Base-by-base conservation (phyloP, 345 rosid species). In the Litchi chinensis region DNA sequence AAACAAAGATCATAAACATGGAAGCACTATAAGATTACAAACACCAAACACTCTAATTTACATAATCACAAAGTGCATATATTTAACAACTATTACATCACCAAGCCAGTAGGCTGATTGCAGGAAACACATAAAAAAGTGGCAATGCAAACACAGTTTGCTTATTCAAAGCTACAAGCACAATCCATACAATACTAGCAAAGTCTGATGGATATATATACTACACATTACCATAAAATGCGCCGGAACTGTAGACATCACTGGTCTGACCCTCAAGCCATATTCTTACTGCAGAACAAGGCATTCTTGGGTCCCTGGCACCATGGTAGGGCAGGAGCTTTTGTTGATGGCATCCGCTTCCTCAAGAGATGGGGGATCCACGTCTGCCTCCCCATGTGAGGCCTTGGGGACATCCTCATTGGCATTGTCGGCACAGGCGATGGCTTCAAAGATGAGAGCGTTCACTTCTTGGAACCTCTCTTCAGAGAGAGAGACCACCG, bases 401-500 rank as follows among this genome's bases (percentile, higher is more conserved):
- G 75, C 77, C 77, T 79, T 59, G 24, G 62, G 69, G 54, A 73
- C 86, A 41, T 19, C 74, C 70, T 78, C 86, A 60, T 68, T 69
- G 39, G 75, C 80, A 43, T 69, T 39, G 16, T 78, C 32, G 39
- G 81, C 77, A 26, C 28, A 22, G 41, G 86, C 62, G 52, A 90
- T 88, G 85, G 92, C 90, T 71, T 91, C 93, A 24, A 87, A 87
- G 75, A 96, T 87, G 16, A 93, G 87, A 26, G 85, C 83, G 18
- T 54, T 88, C 83, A 96, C 97, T 86, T 96, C 98, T 32, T 76
- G 85, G 79, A 91, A 94, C 79, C 99, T 88, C 81, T 89, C 97
- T 65, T 89, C 94, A 4, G 98, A 94, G 46, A 96, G 90, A 79
- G 99, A 96, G 18, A 91, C 98, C 85, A 91, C 94, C 0, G 98